Base-by-base conservation (phyloP, 2,329 filamentous ascomycete genomes). In the Clarireedia monteithiana region DNA sequence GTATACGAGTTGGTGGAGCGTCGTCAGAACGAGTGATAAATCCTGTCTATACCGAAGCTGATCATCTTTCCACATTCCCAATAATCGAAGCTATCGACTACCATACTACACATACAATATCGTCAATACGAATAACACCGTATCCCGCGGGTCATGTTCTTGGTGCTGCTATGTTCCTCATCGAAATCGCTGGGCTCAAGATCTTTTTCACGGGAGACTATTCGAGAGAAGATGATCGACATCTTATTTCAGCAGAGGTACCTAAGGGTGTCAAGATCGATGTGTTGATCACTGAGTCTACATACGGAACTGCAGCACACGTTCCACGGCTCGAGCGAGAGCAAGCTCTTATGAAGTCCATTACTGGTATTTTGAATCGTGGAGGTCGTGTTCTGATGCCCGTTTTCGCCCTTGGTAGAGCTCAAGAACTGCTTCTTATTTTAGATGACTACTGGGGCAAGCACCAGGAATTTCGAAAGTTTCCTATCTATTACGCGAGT, bases 121-220 rank as follows among this genome's bases (percentile, higher is more conserved):
- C 92, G 36, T 95, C 91, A 39, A 96, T 99, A 63, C 86, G 91
- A 53, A 95, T 99, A 65, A 99, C 94, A 0, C 94, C 94, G 15
- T 97, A 96, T 65, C 94, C 95, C 3, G 94, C 94, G 6, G 94
- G 94, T 24, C 94, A 99, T 75, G 94, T 99, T n/a, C 80, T 99
- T 9, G 94, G 94, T 40, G 94, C 94, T 12, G 94, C 94, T 66
- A 99, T 99, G 94, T 99, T 96, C 64, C 80, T 97, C 36, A 89
- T 99, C 64, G 92, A 96, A 68, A 99, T 99, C 67, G 94, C 92
- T 4, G 94, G 92, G 0, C 81, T 99, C 58, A 97, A 96, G 67
- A 92, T 97, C 57, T 84, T 99, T 65, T 99, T 99, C 72, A 99
- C 94, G 0, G 94, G 94, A 48, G 94, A 99, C 73, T 99, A 99